Conservation (phyloP, 345 rosid species). For the Citrus sp. region DNA sequence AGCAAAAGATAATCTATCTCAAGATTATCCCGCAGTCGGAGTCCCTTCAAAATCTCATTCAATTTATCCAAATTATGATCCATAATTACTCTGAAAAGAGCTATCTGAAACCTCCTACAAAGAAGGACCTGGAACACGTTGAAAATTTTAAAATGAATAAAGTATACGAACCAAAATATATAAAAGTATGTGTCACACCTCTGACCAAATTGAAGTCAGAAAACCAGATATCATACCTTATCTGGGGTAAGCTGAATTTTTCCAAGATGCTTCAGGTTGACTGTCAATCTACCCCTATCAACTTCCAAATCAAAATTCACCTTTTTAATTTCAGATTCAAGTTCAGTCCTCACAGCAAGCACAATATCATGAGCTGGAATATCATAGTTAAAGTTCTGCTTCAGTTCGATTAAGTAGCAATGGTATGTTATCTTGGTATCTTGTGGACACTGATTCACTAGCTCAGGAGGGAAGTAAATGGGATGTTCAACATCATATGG, state of each 20-base stretch:
- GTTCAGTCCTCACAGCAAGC: constrained; percentile 48
- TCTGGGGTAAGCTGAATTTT: constrained; percentile 30
- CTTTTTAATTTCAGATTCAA: constrained; percentile 46
- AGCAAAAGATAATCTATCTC: constrained; percentile 66
- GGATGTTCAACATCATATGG: constrained; percentile 56
- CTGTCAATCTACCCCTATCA: constrained; percentile 49
- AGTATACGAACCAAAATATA: background rate
- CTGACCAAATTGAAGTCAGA: background rate
- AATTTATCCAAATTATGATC: constrained; percentile 39
- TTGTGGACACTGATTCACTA: constrained; percentile 33
- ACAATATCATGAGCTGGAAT: constrained; percentile 45
- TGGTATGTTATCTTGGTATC: constrained; percentile 29
- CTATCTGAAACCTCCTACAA: constrained; percentile 67
- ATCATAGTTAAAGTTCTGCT: constrained; percentile 35
- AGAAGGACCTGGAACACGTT: constrained; percentile 40
- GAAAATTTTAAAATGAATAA: background rate
- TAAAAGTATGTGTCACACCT: background rate
- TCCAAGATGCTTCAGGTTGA: constrained; percentile 49
- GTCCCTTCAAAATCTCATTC: constrained; percentile 28
- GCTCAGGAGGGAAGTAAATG: constrained; percentile 66
- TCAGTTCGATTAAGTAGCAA: constrained; percentile 57
- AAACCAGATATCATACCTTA: constrained; percentile 30
- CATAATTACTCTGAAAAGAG: constrained; percentile 58
- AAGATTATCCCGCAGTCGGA: constrained; percentile 19
- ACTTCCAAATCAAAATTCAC: constrained; percentile 46